phyloP scores from a whole-genome alignment of 768 basidiomycete genomes.

The Pisolithus orientalis region DNA sequence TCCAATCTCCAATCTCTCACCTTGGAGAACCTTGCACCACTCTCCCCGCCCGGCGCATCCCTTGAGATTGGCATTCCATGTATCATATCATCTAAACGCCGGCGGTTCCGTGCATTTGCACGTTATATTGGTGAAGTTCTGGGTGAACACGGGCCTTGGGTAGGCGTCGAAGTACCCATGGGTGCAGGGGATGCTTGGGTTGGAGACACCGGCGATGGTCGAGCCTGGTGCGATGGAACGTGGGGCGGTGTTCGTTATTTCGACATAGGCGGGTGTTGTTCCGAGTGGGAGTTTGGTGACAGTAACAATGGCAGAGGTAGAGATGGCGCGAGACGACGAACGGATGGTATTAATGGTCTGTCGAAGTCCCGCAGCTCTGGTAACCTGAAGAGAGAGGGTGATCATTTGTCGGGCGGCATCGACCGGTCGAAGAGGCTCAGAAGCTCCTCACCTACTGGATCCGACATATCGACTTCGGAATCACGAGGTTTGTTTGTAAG shows the following conservation, averaged over 20 bases:
- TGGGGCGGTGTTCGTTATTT: constrained; percentile 83
- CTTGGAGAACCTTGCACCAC: constrained; percentile 19
- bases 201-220: constrained; percentile 46
- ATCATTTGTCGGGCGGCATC: constrained; percentile 35
- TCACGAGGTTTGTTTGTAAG: constrained; percentile 74
- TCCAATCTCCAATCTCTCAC: constrained; percentile 12
- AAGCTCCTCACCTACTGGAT: constrained; percentile 61
- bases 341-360: constrained; percentile 38
- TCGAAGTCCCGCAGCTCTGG: constrained; percentile 28
- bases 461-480: constrained; percentile 55
- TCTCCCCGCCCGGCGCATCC: constrained; percentile 47
- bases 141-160: constrained; percentile 81
- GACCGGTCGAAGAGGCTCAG: constrained; percentile 52
- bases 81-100: constrained; percentile 78
- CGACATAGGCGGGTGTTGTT: constrained; percentile 54
- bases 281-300: constrained; percentile 58
- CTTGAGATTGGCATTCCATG: constrained; percentile 87
- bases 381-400: constrained; percentile 50
- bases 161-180: constrained; percentile 84
- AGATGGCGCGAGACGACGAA: constrained; percentile 17
- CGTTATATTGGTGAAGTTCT: constrained; percentile 84
- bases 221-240: constrained; percentile 83
- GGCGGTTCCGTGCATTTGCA: constrained; percentile 81
- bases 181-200: constrained; percentile 42
- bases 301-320: constrained; percentile 31